These are phyloP conservation scores for Symbiodinium natans DNA, from an alignment of 73 alveolate species.

Conservation along the genomic window DNA sequence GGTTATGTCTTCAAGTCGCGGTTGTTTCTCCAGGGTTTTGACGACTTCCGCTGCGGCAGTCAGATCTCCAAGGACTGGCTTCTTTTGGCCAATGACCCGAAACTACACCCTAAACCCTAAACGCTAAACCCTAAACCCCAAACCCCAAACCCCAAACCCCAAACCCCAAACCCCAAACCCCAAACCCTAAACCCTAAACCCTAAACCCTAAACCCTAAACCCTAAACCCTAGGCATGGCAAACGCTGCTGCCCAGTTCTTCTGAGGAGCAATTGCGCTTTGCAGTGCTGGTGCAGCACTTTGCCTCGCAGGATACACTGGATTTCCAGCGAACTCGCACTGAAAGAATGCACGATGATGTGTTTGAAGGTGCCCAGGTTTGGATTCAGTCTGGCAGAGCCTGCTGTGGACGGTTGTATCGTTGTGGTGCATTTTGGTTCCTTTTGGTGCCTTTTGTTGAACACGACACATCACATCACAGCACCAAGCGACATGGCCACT, in stretches of 20 bases:
- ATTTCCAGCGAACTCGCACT: conserved; percentile 26
- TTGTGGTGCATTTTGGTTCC: not conserved
- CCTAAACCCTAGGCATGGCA: too few species aligned
- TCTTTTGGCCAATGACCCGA: too few species aligned
- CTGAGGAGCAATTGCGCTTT: conserved; percentile 59
- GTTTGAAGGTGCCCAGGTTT: conserved; percentile 16
- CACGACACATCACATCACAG: not conserved
- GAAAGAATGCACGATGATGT: conserved; percentile 78
- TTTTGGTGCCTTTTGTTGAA: not conserved
- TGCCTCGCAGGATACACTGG: conserved; percentile 78
- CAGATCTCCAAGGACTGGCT: conserved; percentile 33
- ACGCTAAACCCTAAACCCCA: too few species aligned
- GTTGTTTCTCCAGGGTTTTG: conserved; percentile 60
- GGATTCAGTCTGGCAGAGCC: not conserved
- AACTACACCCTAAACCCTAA: too few species aligned
- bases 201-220: too few species aligned
- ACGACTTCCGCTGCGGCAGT: conserved; percentile 59
- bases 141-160: too few species aligned
- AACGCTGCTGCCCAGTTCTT: not conserved
- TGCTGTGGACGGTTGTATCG: not conserved
- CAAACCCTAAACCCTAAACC: too few species aligned
- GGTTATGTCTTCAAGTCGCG: conserved; percentile 54
- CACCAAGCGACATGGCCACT: too few species aligned
- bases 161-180: too few species aligned
- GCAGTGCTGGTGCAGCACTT: conserved; percentile 90